Evolutionary conservation across 345 rosid species (phyloP).

Genomic region (Eutrema heterophyllum): DNA sequence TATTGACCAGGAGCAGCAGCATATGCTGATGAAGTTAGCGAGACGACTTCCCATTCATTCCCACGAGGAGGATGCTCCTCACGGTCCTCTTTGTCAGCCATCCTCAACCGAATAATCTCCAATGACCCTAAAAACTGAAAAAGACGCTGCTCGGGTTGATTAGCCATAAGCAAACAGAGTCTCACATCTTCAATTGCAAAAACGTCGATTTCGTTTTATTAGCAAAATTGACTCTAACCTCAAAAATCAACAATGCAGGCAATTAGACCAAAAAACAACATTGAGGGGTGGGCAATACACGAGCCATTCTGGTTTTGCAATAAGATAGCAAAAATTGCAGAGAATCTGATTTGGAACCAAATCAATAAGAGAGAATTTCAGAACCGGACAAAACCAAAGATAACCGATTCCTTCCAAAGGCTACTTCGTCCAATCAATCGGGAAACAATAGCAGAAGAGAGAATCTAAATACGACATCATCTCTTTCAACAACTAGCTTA

Average conservation of each 20-base stretch:
- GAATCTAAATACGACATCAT: background rate
- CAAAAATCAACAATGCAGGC: background rate
- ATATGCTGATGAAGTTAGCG: constrained; percentile 88
- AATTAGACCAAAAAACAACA: background rate
- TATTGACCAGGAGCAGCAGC: constrained; percentile 84
- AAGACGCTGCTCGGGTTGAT: background rate
- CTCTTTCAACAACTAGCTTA: background rate
- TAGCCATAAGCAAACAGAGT: background rate
- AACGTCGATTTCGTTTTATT: too few relatives aligned
- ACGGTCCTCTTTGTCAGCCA: constrained; percentile 52
- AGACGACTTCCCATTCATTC: constrained; percentile 94
- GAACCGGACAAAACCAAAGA: constrained; percentile 1
- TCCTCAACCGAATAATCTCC: constrained; percentile 27
- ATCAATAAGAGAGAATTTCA: background rate
- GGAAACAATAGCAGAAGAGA: background rate
- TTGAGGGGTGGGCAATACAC: background rate
- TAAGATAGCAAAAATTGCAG: background rate
- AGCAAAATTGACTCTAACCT: background rate
- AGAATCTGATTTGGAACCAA: background rate
- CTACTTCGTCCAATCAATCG: background rate
- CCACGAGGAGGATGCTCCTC: constrained; percentile 46
- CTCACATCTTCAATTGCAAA: background rate
- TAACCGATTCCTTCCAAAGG: background rate
- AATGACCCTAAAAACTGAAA: background rate
- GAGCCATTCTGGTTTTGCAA: background rate